Evolutionary conservation across 148 eudicot species (phyloP).

Genomic region (Rhododendron griersonianum): DNA sequence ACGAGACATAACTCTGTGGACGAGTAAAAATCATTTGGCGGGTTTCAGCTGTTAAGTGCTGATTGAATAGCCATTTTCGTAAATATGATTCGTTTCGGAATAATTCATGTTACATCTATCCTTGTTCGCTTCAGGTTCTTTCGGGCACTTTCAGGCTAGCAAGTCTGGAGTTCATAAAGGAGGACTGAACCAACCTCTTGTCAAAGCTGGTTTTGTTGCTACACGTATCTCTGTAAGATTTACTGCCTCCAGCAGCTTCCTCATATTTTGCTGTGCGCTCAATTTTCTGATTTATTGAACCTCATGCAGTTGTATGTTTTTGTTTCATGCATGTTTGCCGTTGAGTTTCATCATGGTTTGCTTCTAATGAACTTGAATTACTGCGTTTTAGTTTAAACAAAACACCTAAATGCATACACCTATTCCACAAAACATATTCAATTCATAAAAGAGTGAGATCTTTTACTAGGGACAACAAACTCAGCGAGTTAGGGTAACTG

Average conservation of each 20-base stretch:
- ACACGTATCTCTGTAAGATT: constrained; percentile 89
- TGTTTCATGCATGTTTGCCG: neutral
- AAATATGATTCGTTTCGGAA: neutral
- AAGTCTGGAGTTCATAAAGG: constrained; percentile 97
- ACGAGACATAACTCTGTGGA: neutral
- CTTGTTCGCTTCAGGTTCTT: constrained; percentile 57
- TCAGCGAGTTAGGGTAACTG: neutral
- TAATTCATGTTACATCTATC: neutral
- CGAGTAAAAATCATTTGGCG: neutral
- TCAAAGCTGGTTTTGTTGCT: constrained; percentile 96
- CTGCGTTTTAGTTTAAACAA: neutral
- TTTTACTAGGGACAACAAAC: neutral
- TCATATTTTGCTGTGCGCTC: neutral
- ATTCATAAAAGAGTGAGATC: neutral
- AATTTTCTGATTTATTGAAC: neutral
- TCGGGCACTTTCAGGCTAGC: constrained; percentile 99
- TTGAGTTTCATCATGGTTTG: neutral
- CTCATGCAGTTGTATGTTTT: neutral
- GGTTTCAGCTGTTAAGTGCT: neutral
- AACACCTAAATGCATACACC: neutral
- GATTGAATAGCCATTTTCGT: neutral
- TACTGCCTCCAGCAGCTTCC: neutral
- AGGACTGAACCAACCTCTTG: constrained; percentile 63
- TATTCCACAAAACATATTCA: neutral
- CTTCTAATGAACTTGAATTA: neutral